Evolutionary conservation across 2,329 filamentous ascomycete genomes (phyloP).

Genomic region (Aspergillus sp.): DNA sequence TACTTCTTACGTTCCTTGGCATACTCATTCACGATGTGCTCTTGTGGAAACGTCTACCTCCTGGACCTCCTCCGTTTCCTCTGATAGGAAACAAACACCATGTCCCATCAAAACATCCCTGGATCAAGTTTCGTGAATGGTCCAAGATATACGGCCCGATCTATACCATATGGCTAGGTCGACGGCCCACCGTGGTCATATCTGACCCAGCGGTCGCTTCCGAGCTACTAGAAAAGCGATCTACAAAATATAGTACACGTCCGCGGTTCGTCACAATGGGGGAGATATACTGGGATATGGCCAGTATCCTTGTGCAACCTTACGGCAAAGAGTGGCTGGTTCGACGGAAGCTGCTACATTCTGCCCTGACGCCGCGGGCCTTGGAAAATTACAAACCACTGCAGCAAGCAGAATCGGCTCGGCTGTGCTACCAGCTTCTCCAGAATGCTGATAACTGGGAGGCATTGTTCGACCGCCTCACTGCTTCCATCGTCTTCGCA

Average conservation of each 20-base stretch:
- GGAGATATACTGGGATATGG: not conserved
- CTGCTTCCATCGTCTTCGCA: not conserved
- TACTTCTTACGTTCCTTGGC: no score
- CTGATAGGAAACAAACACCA: no score
- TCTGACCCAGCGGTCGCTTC: no score
- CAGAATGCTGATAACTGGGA: not conserved
- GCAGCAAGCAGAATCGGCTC: not conserved
- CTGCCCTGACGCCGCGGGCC: not conserved
- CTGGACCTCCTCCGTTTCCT: no score
- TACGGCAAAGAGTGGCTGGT: not conserved
- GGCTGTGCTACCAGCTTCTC: not conserved
- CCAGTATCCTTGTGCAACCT: not conserved
- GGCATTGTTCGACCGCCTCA: not conserved
- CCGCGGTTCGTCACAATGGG: not conserved
- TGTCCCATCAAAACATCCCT: no score
- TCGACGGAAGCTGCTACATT: not conserved
- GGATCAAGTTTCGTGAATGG: not conserved
- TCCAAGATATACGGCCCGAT: not conserved
- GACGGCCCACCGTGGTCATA: no score
- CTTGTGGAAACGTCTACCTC: no score
- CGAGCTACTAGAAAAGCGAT: not conserved
- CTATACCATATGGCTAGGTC: not conserved
- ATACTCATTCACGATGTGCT: no score
- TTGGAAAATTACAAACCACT: not conserved
- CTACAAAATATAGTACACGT: not conserved